These are phyloP conservation scores for Heliosperma pusillum DNA, from an alignment of 148 eudicot genomes.

Conservation along the genomic window DNA sequence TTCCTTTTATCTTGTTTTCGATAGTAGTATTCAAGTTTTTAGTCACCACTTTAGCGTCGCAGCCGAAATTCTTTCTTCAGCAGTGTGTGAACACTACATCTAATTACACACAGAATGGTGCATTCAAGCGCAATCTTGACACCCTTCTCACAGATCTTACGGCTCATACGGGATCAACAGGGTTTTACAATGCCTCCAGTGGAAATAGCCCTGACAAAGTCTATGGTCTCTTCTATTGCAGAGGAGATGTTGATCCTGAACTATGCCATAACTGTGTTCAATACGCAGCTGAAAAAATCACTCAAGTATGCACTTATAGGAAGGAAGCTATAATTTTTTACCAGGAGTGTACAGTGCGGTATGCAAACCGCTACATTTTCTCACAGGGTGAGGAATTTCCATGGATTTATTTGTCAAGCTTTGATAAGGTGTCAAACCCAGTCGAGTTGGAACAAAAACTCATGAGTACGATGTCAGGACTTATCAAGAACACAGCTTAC, in stretches of 20 bases:
- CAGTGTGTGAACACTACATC: constrained; percentile 2
- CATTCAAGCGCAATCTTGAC: not conserved
- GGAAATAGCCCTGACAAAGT: not conserved
- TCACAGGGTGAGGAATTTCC: not conserved
- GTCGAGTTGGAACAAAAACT: constrained; percentile 6
- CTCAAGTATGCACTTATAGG: not conserved
- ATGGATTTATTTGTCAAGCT: not conserved
- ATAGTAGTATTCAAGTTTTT: not conserved
- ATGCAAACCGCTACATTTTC: constrained; percentile 11
- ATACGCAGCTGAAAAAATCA: not conserved
- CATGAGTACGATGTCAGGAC: not conserved
- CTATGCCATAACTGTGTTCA: constrained; percentile 26
- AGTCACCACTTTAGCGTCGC: not conserved
- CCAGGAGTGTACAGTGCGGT: constrained; percentile 25
- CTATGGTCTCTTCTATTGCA: constrained; percentile 21
- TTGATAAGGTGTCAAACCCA: not conserved
- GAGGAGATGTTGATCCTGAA: constrained; percentile 18
- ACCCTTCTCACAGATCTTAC: not conserved
- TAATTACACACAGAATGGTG: not conserved
- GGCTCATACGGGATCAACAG: not conserved
- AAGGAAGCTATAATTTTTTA: constrained; percentile 19
- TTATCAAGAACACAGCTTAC: constrained; percentile 10
- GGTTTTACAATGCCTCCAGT: not conserved
- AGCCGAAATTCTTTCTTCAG: not conserved
- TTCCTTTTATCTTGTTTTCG: not conserved